phyloP scores from a whole-genome alignment of 306 rosid species.

The Corylus heterophylla region DNA sequence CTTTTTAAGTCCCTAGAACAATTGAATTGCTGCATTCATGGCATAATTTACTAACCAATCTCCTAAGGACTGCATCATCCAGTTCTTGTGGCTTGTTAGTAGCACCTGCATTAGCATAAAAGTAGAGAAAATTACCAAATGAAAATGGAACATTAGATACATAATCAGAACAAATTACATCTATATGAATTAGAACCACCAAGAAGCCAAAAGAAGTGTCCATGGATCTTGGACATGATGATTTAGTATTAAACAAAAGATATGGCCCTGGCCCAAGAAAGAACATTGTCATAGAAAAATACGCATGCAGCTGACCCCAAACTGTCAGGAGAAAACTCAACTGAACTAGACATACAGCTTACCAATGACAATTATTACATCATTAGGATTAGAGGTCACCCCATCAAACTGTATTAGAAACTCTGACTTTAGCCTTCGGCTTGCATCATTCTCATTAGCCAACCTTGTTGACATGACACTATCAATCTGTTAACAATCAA shows the following conservation, averaged over 20 bases:
- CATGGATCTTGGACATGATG: conserved; percentile 12
- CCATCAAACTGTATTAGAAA: conserved; percentile 98
- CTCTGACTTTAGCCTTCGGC: conserved; percentile 95
- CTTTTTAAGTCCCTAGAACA: conserved; percentile 8
- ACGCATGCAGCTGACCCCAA: not conserved
- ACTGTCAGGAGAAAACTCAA: not conserved
- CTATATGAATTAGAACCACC: conserved; percentile 2
- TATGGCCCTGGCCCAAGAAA: not conserved
- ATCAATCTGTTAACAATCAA: conserved; percentile 64
- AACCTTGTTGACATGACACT: conserved; percentile 91
- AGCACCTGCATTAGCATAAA: conserved; percentile 63
- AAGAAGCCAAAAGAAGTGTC: not conserved
- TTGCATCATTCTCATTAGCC: conserved; percentile 87
- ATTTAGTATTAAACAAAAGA: conserved; percentile 18
- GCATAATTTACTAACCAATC: conserved; percentile 66
- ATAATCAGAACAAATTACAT: conserved; percentile 4
- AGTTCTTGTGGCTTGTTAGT: conserved; percentile 97
- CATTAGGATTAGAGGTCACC: conserved; percentile 84
- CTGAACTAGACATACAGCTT: conserved; percentile 31
- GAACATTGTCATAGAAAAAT: conserved; percentile 9
- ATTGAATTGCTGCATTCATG: conserved; percentile 7
- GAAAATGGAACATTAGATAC: conserved; percentile 9
- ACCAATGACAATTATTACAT: conserved; percentile 92
- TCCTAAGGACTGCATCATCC: conserved; percentile 97
- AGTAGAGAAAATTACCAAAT: conserved; percentile 10